Evolutionary conservation across 768 basidiomycete genomes (phyloP), one percentile per base, ranked within the genome.

Genomic region (Leccinum longicurvipes): DNA sequence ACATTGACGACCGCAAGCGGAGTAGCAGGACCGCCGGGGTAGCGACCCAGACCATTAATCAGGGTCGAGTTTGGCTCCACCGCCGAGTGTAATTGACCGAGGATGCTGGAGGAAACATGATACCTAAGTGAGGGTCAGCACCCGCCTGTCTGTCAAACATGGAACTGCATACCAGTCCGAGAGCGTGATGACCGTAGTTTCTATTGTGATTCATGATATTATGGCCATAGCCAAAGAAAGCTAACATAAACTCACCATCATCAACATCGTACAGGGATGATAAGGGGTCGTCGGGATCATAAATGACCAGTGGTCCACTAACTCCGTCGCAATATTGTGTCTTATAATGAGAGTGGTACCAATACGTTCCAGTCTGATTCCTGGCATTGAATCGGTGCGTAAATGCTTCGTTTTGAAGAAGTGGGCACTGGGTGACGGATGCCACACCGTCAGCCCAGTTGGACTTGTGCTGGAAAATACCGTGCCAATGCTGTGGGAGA

Each of bases 31-130:
- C 81, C 80, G 5, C 72, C 75, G 6, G 58, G 6, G 58, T 74
- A 78, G 39, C 82, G 78, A 23, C 83, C 82, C 17, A 63, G 61
- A 0, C 82, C 82, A 42, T 84, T 84, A 47, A 85, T 81, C 10
- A 85, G 63, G 0, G 77, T 79, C 12, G 81, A 69, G 53, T 80
- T 62, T 1, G 73, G 56, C 44, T 24, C 3, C 7, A 63, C 53
- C 10, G 60, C n/a, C n/a, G n/a, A n/a, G n/a, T n/a, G n/a, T n/a
- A n/a, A 27, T 41, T 62, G 10, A 62, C 27, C 14, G 39, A 63
- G 65, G 32, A 17, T 28, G 17, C 51, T 57, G 2, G 72, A 67
- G 6, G 64, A 66, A 11, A 19, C 28, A 39, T 75, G 78, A 59
- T 76, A 80, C 75, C 73, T 77, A 47, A 36, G 17, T 27, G 27